phyloP scores from a whole-genome alignment of 129 eudicot species.

The Cynara cardunculus region DNA sequence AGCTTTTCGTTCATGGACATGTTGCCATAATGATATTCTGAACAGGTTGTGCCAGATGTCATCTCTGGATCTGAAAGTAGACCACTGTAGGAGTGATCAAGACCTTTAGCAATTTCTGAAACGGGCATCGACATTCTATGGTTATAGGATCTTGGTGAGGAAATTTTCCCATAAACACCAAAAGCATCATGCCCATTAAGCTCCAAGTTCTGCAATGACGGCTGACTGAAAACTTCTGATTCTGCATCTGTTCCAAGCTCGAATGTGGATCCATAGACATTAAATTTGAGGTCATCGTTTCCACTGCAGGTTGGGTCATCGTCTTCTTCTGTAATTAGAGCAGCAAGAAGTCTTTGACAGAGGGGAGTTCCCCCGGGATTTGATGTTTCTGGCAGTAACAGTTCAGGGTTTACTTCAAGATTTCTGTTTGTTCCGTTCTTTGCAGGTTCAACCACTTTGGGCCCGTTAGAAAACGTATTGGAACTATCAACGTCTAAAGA shows the following conservation, averaged over 20 bases:
- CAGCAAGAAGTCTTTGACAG: slow-evolving; percentile 68
- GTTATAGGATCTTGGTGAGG: slow-evolving; percentile 30
- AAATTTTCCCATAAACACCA: slow-evolving; percentile 36
- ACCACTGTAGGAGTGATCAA: slow-evolving; percentile 34
- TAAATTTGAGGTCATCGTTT: slow-evolving; percentile 28
- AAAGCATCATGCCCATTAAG: slow-evolving; percentile 32
- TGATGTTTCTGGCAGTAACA: slow-evolving; percentile 15
- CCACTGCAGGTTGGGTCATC: slow-evolving; percentile 27
- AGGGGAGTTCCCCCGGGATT: slow-evolving; percentile 31
- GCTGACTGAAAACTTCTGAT: slow-evolving; percentile 21
- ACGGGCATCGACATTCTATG: slow-evolving; percentile 18
- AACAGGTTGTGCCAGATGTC: slow-evolving; percentile 22
- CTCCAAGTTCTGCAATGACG: slow-evolving; percentile 32
- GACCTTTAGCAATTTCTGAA: slow-evolving; percentile 16
- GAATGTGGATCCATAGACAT: slow-evolving; percentile 33
- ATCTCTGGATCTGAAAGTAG: slow-evolving; percentile 25
- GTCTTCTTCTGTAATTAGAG: slow-evolving; percentile 68
- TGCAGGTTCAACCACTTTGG: slow-evolving; percentile 24
- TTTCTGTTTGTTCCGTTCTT: slow-evolving; percentile 27
- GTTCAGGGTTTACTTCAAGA: slow-evolving; percentile 33
- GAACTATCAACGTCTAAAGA: slow-evolving; percentile 13
- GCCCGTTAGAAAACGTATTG: slow-evolving; percentile 21
- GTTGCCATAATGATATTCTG: slow-evolving; percentile 40
- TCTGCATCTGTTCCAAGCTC: slow-evolving; percentile 33
- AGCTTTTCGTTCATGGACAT: slow-evolving; percentile 56